Evolutionary conservation across 1,139 yeast species (phyloP).

Genomic region (Dujonia santamariae): DNA sequence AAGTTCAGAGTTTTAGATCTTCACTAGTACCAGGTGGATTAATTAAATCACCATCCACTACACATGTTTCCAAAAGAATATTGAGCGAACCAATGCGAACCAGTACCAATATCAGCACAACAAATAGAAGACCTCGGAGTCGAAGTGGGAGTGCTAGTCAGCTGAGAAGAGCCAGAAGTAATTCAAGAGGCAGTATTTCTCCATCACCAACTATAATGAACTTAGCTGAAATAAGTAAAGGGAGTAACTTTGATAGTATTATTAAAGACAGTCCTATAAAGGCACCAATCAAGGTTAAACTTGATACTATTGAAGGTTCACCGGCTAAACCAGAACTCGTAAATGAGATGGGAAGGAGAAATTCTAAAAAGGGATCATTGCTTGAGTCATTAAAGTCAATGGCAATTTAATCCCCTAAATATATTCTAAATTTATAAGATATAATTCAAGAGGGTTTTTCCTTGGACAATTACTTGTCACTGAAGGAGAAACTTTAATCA

Average conservation of each 20-base stretch:
- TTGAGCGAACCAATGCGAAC: background rate
- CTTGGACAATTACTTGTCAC: too few relatives aligned
- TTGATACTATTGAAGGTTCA: slow-evolving; percentile 9
- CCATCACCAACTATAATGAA: slow-evolving; percentile 12
- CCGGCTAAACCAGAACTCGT: slow-evolving; percentile 5
- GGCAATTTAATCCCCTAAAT: slow-evolving; percentile 1
- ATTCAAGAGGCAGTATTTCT: slow-evolving; percentile 6
- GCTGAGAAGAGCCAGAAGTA: background rate
- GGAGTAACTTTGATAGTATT: background rate
- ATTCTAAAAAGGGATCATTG: slow-evolving; percentile 4
- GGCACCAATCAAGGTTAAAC: too few relatives aligned
- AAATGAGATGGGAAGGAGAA: background rate
- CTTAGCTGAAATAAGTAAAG: slow-evolving; percentile 4
- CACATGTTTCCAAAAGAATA: slow-evolving; percentile 15
- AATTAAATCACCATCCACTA: slow-evolving; percentile 26
- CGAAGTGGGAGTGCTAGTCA: background rate
- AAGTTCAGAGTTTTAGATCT: slow-evolving; percentile 14
- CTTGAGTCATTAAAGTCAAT: slow-evolving; percentile 5
- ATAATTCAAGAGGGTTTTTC: too few relatives aligned
- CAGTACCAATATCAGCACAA: background rate
- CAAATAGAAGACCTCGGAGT: background rate
- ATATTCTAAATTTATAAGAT: too few relatives aligned
- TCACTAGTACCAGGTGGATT: slow-evolving; percentile 13
- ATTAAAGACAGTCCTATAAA: too few relatives aligned
- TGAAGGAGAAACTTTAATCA: too few relatives aligned